Base-by-base conservation (phyloP, 140 eudicot species). In the Ambrosia hybrid region DNA sequence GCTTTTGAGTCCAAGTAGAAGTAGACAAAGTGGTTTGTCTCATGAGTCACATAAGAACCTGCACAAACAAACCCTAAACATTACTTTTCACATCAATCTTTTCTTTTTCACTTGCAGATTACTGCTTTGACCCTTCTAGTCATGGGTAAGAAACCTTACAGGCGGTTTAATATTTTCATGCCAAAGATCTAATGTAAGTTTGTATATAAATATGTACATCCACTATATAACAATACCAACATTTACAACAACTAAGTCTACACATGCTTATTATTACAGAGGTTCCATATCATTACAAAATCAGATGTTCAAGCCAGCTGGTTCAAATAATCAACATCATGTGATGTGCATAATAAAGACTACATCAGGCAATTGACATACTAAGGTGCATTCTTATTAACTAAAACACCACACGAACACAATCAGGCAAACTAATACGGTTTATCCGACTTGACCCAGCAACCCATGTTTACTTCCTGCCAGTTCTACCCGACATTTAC, bases 11-110 rank as follows among this genome's bases (percentile, higher is more conserved):
- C 95, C 95, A 87, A 57, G 81, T 90, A 90, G 89, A 90, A 85
- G 84, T 90, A 87, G 63, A 87, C 87, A 77, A 90, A 87, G 79
- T 87, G 97, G 79, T 85, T 90, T 21, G 97, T 87, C 92, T 90
- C 97, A 33, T 90, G 97, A 79, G 97, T 90, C 78, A 87, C 89
- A 14, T 68, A 76, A 37, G 80, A 76, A 61, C 80, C 80, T 76
- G 26, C 80, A 67, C 17, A 33, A 10, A 30, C 16, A 68, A 68
- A 46, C 36, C 30, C 60, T 34, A 6, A 68, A 67, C 55, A 46
- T 46, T 17, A 66, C 6, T 3, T 63, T 13, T 63, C 33, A 37
- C n/a, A 26, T 38, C 68, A 38, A 63, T 38, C 26, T 21, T 21
- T 21, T 21, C 26, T 21, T 21, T 46, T 9, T 39, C 45, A 39